phyloP scores from a whole-genome alignment of 2,329 filamentous ascomycete species.

The Thelonectria olida region DNA sequence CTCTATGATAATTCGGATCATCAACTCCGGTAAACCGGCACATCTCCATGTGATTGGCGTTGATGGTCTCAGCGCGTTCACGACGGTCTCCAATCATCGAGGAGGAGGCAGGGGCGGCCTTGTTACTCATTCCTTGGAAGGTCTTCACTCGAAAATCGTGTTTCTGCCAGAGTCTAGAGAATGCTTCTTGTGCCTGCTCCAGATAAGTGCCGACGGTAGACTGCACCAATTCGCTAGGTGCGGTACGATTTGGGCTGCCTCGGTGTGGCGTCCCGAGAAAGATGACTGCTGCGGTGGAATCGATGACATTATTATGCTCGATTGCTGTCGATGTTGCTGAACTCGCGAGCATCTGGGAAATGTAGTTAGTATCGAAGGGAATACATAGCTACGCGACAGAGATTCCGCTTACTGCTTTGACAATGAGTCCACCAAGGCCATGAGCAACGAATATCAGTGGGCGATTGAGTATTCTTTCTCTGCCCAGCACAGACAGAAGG shows the following conservation, averaged over 20 bases:
- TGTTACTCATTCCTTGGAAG: constrained; percentile 27
- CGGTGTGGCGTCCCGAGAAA: constrained; percentile 49
- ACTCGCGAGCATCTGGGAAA: constrained; percentile 23
- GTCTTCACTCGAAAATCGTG: constrained; percentile 29
- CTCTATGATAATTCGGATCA: constrained; percentile 24
- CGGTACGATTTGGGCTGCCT: constrained; percentile 36
- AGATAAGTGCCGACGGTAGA: constrained; percentile 31
- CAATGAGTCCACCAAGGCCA: too few relatives aligned
- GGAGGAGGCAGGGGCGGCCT: constrained; percentile 24
- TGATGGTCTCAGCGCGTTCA: constrained; percentile 25
- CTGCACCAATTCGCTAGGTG: constrained; percentile 14
- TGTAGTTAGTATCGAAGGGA: too few relatives aligned
- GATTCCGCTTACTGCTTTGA: too few relatives aligned
- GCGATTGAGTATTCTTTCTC: too few relatives aligned
- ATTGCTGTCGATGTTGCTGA: neutral
- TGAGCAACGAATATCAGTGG: too few relatives aligned
- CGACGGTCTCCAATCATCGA: constrained; percentile 18
- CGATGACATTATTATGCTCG: constrained; percentile 30
- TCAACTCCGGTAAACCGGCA: neutral
- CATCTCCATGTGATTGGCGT: constrained; percentile 27
- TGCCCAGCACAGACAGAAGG: too few relatives aligned
- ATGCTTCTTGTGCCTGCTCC: constrained; percentile 17
- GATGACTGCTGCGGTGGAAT: constrained; percentile 39
- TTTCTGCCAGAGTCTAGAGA: constrained; percentile 15
- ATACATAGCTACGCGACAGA: too few relatives aligned